Evolutionary conservation across 1,139 yeast species (phyloP).

Genomic region (Taphrina sp.): DNA sequence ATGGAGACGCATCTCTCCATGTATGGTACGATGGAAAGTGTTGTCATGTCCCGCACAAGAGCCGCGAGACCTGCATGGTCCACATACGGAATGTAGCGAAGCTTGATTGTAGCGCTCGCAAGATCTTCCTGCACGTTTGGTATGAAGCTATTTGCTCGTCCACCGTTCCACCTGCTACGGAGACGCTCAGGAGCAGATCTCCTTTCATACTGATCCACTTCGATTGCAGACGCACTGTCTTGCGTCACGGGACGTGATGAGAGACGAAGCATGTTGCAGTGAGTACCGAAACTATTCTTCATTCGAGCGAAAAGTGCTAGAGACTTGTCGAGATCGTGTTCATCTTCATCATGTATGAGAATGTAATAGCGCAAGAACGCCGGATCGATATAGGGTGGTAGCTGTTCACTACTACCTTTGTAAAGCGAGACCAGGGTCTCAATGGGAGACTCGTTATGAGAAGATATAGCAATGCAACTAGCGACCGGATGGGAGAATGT

Average conservation of each 20-base stretch:
- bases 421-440: constrained; percentile 49
- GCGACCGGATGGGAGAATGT: constrained; percentile 87
- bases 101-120: not conserved
- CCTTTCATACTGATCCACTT: constrained; percentile 33
- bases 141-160: constrained; percentile 16
- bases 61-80: constrained; percentile 50
- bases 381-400: constrained; percentile 44
- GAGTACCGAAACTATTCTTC: constrained; percentile 39
- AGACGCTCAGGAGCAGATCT: constrained; percentile 37
- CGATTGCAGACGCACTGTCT: constrained; percentile 9
- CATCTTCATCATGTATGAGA: constrained; percentile 46
- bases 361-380: constrained; percentile 47
- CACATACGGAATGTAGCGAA: constrained; percentile 36
- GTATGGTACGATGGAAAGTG: constrained; percentile 64
- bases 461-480: constrained; percentile 65
- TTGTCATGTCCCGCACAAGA: constrained; percentile 56
- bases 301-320: constrained; percentile 36
- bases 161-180: constrained; percentile 19
- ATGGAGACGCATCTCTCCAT: constrained; percentile 70
- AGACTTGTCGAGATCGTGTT: constrained; percentile 42
- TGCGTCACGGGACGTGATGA: constrained; percentile 9
- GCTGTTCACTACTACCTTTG: constrained; percentile 42
- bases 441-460: constrained; percentile 50
- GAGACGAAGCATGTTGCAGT: constrained; percentile 39
- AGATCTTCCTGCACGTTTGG: constrained; percentile 1